Evolutionary conservation across 208 protist genomes (phyloP).

Genomic region (Leishmania major): DNA sequence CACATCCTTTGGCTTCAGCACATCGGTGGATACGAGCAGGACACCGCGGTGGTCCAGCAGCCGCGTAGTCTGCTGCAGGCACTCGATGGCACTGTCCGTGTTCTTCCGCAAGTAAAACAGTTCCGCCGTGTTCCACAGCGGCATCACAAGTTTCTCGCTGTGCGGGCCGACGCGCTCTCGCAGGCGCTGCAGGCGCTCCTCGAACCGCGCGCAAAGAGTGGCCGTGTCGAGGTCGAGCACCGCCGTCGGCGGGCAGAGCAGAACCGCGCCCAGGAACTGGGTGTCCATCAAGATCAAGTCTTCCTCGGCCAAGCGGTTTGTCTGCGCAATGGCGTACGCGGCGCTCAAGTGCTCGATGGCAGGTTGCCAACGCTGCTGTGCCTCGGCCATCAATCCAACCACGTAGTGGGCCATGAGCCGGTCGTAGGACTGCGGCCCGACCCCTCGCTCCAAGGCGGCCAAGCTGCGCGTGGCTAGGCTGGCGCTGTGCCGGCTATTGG

Average conservation of each 20-base stretch:
- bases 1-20: slow-evolving; percentile 51
- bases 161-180: slow-evolving; percentile 36
- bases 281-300: slow-evolving; percentile 31
- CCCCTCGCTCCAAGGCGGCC: slow-evolving; percentile 30
- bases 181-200: slow-evolving; percentile 20
- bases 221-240: slow-evolving; percentile 37
- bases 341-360: slow-evolving; percentile 59
- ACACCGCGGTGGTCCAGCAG: slow-evolving; percentile 57
- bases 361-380: slow-evolving; percentile 46
- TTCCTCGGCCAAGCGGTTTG: slow-evolving; percentile 32
- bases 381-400: slow-evolving; percentile 22
- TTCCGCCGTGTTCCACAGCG: slow-evolving; percentile 56
- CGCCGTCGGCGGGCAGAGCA: slow-evolving; percentile 39
- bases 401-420: slow-evolving; percentile 36
- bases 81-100: slow-evolving; percentile 31
- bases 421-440: slow-evolving; percentile 36
- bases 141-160: slow-evolving; percentile 34
- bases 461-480: slow-evolving; percentile 39
- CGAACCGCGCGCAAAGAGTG: slow-evolving; percentile 15
- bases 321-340: slow-evolving; percentile 47
- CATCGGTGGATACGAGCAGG: slow-evolving; percentile 41
- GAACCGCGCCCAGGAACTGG: slow-evolving; percentile 43
- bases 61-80: slow-evolving; percentile 40
- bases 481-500: slow-evolving; percentile 33
- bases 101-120: slow-evolving; percentile 51